Evolutionary conservation across 768 basidiomycete species (phyloP).

Genomic region (Lentinula edodes): DNA sequence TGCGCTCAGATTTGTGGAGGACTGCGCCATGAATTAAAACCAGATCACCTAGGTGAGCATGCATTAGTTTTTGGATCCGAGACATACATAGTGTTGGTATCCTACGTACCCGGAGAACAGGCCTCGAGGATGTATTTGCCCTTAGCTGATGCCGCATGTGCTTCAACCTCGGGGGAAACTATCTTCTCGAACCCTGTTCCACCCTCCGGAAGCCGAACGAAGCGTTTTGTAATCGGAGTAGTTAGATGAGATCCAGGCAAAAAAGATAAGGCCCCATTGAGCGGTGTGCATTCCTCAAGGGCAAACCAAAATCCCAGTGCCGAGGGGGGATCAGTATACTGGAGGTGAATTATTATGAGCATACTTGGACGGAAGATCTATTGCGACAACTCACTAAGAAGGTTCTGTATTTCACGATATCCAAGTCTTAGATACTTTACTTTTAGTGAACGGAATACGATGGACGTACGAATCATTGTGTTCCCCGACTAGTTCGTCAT

Average conservation of each 20-base stretch:
- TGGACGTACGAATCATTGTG: slow-evolving; percentile 88
- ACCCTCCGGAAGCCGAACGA: slow-evolving; percentile 67
- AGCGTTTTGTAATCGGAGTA: slow-evolving; percentile 72
- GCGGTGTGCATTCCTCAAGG: slow-evolving; percentile 77
- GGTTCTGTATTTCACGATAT: slow-evolving; percentile 37
- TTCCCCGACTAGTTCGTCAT: slow-evolving; percentile 55
- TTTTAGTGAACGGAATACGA: background rate
- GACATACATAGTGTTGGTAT: background rate
- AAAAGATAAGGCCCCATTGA: slow-evolving; percentile 85
- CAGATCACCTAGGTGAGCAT: slow-evolving; percentile 57
- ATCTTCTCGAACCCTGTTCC: slow-evolving; percentile 85
- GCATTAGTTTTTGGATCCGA: background rate
- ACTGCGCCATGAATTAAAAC: slow-evolving; percentile 93
- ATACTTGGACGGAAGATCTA: background rate
- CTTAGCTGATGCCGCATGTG: slow-evolving; percentile 22
- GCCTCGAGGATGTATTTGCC: slow-evolving; percentile 61
- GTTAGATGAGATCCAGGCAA: slow-evolving; percentile 85
- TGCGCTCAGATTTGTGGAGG: slow-evolving; percentile 87
- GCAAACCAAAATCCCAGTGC: slow-evolving; percentile 98
- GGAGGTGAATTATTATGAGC: background rate
- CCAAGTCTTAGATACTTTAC: background rate
- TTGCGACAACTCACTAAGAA: slow-evolving; percentile 51
- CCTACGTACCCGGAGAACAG: slow-evolving; percentile 60
- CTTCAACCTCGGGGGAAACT: slow-evolving; percentile 28
- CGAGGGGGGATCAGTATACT: slow-evolving; percentile 90